These are phyloP conservation scores for Viola odorata DNA, from an alignment of 345 rosid species.

Conservation along the genomic window DNA sequence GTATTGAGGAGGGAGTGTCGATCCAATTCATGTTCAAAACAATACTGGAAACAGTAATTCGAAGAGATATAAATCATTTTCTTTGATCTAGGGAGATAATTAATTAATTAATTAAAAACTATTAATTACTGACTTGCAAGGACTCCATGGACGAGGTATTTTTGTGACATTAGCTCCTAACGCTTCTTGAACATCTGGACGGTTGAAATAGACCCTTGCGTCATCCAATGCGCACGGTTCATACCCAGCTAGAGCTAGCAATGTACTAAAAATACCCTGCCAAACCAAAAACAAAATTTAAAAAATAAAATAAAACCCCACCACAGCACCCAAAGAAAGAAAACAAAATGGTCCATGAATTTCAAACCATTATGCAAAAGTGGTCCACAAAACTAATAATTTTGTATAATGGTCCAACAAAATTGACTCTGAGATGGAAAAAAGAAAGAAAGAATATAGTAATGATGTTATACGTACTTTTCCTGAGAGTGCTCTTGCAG, in stretches of 20 bases:
- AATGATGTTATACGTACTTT: too few species aligned
- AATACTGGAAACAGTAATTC: background rate
- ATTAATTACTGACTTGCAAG: conserved; percentile 11
- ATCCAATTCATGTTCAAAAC: conserved; percentile 1
- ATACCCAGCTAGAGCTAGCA: conserved; percentile 2
- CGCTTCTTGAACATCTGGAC: conserved; percentile 18
- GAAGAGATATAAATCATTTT: background rate
- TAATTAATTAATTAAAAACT: background rate
- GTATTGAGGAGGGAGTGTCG: conserved; percentile 4
- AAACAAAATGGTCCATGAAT: too few species aligned
- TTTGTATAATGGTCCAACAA: too few species aligned
- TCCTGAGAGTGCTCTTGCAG: background rate
- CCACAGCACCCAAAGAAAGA: too few species aligned
- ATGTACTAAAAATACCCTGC: background rate
- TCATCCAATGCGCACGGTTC: conserved; percentile 9
- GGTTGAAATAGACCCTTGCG: conserved; percentile 4
- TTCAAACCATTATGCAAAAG: too few species aligned
- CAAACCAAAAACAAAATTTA: too few species aligned
- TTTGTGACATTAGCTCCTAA: conserved; percentile 17
- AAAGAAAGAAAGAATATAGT: too few species aligned
- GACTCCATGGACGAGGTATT: conserved; percentile 6
- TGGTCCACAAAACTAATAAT: too few species aligned
- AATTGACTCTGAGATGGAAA: too few species aligned
- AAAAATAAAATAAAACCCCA: too few species aligned
- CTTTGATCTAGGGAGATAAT: background rate